These are phyloP conservation scores for Geoglossum cookeanum DNA, from an alignment of 2,329 filamentous ascomycete genomes.

Conservation along the genomic window DNA sequence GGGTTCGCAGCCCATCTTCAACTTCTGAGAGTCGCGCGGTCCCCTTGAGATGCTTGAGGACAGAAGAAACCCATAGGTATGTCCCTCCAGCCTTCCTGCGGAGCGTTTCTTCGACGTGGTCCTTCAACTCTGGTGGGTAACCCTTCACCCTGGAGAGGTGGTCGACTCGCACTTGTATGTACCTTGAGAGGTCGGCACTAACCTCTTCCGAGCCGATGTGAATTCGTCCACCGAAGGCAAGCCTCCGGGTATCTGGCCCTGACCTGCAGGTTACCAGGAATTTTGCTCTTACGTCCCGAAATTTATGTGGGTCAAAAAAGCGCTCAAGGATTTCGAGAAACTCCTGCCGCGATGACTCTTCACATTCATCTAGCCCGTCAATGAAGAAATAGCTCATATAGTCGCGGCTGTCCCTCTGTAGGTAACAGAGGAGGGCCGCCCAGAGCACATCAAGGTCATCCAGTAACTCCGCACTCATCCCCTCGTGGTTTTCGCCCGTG, in stretches of 20 bases:
- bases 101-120: constrained; percentile 9
- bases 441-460: constrained; percentile 5
- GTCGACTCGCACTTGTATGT: no score
- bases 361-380: constrained; percentile 17
- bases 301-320: not conserved
- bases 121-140: constrained; percentile 8
- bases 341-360: constrained; percentile 6
- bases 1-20: not conserved
- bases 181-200: constrained; percentile 10
- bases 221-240: not conserved
- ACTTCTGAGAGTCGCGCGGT: not conserved
- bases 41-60: constrained; percentile 10
- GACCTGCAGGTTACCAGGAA: constrained; percentile 7
- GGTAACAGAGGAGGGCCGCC: constrained; percentile 10
- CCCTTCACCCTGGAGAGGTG: not conserved
- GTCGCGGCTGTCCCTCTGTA: constrained; percentile 7
- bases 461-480: not conserved
- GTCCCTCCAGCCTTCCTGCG: constrained; percentile 14
- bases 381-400: constrained; percentile 12
- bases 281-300: constrained; percentile 3
- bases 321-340: constrained; percentile 1
- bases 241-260: constrained; percentile 8
- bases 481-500: constrained; percentile 6
- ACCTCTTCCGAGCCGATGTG: constrained; percentile 3
- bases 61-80: constrained; percentile 18